A percentile compares a stretch with the other conserved stretches of the same genome.
These are phyloP conservation scores for Phoma sp. DNA, from an alignment of 2,329 filamentous ascomycete species.

Conservation along the genomic window DNA sequence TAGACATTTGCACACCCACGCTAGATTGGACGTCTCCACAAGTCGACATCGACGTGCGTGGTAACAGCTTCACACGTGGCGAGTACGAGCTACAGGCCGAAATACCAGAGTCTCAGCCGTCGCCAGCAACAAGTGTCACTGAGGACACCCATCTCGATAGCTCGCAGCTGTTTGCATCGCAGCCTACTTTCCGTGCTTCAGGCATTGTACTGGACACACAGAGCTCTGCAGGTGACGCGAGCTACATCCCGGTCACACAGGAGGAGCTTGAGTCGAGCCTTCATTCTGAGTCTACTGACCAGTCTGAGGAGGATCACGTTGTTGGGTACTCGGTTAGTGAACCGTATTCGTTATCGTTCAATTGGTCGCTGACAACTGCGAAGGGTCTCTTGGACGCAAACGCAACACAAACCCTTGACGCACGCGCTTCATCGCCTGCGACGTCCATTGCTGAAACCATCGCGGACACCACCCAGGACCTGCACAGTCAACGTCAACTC, in stretches of 20 bases:
- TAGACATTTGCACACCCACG: not conserved
- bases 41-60: not conserved
- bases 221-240: conserved; percentile 29
- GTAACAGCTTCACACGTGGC: conserved; percentile 6
- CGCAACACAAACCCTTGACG: conserved; percentile 7
- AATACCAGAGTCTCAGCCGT: conserved; percentile 11
- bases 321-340: conserved; percentile 20
- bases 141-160: conserved; percentile 26
- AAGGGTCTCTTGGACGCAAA: conserved; percentile 22
- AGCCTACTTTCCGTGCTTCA: conserved; percentile 19
- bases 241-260: conserved; percentile 36
- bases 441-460: conserved; percentile 40
- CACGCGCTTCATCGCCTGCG: conserved; percentile 24
- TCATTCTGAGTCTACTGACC: conserved; percentile 4
- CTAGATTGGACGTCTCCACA: conserved; percentile 1
- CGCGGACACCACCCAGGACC: conserved; percentile 27
- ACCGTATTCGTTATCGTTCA: not conserved
- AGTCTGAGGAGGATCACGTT: conserved; percentile 11
- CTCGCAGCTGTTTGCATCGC: conserved; percentile 25
- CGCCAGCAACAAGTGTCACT: not conserved
- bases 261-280: conserved; percentile 15
- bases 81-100: conserved; percentile 1
- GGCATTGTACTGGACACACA: conserved; percentile 42
- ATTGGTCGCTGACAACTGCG: not conserved
- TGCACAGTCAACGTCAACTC: conserved; percentile 21